A percentile compares a stretch with the other conserved stretches of the same genome.
Evolutionary conservation across 352 stramenopile species (phyloP).

Genomic region (Phytophthora palmivora): DNA sequence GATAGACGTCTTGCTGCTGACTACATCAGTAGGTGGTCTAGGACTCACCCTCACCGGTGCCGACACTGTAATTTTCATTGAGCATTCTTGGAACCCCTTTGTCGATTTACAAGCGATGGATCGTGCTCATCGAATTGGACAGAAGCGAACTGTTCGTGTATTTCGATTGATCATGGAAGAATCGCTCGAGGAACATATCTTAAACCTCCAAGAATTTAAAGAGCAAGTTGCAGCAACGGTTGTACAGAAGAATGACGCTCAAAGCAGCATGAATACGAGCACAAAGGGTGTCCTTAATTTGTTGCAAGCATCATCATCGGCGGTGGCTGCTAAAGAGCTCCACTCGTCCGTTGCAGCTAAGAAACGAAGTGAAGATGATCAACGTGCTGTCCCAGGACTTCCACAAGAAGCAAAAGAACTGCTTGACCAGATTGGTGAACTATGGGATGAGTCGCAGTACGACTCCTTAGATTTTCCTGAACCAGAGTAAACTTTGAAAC

Average conservation of each 20-base stretch:
- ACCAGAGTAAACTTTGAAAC: constrained; percentile 10
- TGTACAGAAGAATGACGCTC: constrained; percentile 56
- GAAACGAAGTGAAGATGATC: constrained; percentile 3
- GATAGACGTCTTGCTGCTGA: constrained; percentile 96
- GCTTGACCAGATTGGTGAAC: constrained; percentile 69
- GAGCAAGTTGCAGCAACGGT: constrained; percentile 72
- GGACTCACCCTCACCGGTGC: constrained; percentile 97
- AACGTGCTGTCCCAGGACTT: constrained; percentile 21
- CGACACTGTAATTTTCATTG: constrained; percentile 98
- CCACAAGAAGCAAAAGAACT: constrained; percentile 50
- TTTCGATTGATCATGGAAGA: constrained; percentile 82
- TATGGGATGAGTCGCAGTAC: constrained; percentile 89
- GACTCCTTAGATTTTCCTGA: constrained; percentile 71
- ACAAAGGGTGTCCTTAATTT: constrained; percentile 71
- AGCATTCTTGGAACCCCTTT: constrained; percentile 98
- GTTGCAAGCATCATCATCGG: constrained; percentile 60
- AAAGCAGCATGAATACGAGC: constrained; percentile 68
- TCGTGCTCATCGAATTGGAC: constrained; percentile 80
- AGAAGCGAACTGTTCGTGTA: constrained; percentile 73
- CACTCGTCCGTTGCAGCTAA: constrained; percentile 9
- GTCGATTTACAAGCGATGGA: constrained; percentile 95
- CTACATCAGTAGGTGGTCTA: constrained; percentile 94
- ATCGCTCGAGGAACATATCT: constrained; percentile 81
- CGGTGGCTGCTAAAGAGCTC: constrained; percentile 45
- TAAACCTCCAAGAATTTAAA: constrained; percentile 86